These are phyloP conservation scores for Fusarium lateritium DNA, from an alignment of 2,329 filamentous ascomycete genomes.

Conservation along the genomic window DNA sequence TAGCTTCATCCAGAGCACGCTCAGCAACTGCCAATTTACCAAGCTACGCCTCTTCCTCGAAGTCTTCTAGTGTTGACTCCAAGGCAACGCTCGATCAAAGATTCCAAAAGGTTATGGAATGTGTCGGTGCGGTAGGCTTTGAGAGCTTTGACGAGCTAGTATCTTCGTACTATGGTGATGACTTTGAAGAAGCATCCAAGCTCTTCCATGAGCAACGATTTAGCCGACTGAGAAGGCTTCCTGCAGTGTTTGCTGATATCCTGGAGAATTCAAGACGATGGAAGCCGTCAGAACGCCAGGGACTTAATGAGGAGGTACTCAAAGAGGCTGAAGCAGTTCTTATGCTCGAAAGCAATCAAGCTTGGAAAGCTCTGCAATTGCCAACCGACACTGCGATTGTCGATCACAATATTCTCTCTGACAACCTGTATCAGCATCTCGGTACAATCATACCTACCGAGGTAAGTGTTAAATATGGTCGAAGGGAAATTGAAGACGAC, in stretches of 20 bases:
- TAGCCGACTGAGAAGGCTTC: not conserved
- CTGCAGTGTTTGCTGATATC: not conserved
- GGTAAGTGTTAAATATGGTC: not conserved
- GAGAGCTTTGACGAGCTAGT: conserved; percentile 10
- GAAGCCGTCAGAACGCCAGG: not conserved
- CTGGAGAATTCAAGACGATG: not conserved
- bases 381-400: not conserved
- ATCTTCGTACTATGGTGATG: not conserved
- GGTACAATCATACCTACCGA: conserved; percentile 1
- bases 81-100: not conserved
- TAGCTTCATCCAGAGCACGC: not conserved
- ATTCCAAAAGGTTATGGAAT: conserved; percentile 6
- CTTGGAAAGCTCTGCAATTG: not conserved
- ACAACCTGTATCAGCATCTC: not conserved
- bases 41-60: not conserved
- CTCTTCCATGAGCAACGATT: conserved; percentile 7
- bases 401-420: not conserved
- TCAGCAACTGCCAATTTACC: not conserved
- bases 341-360: not conserved
- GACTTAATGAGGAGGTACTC: not conserved
- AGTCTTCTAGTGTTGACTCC: not conserved
- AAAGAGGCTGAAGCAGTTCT: not conserved
- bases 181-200: conserved; percentile 1
- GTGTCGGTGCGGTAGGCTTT: not conserved
- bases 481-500: no score